Base-by-base conservation (phyloP, 192 early-diverging fungal genomes). In the Geosiphon pyriformis region DNA sequence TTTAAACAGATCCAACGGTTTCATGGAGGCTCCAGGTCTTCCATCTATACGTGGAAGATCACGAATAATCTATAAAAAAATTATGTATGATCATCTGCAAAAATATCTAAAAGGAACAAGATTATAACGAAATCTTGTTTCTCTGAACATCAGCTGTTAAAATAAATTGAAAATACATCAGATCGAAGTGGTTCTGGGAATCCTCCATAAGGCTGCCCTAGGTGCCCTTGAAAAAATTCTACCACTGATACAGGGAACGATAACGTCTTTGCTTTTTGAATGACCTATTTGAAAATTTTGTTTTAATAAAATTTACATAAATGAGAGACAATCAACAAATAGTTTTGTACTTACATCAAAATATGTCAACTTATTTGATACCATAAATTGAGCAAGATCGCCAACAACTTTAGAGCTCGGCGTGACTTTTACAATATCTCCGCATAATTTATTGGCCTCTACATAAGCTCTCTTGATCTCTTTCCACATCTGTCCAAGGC, bases 331-430 rank as follows among this genome's bases (percentile, higher is more conserved):
- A 42, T 42, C 37, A 42, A 42, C 15, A 42, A 10, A 10, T 42
- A 10, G 6, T 11, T 8, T 0, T 37, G n/a, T 12, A 67, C 65
- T 57, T 57, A 67, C 65, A 30, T 94, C 90, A 56, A 89, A 71
- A 47, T 82, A 85, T 0, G 68, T 78, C 33, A 95, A 77, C 27
- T 89, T 85, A 78, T 94, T 93, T 32, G 93, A 88, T 22, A 96
- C 95, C 92, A 98, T 92, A 69, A 98, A 95, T 80, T 98, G 95
- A 33, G 95, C 95, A 63, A 98, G 84, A 79, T 98, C 95, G 50
- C 95, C 95, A 15, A 98, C 93, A 17, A 98, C 95, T 82, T 98
- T 98, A 79, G 90, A 93, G 65, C 92, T 94, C 18, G 95, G 95
- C 10, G 95, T 98, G 42, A 98, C 95, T 86, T 98, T 98, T 71